Percentiles rank a stretch among this genome's conserved stretches.
phyloP scores from a whole-genome alignment of 495 filamentous ascomycete species.

The Penicillium pulvis region DNA sequence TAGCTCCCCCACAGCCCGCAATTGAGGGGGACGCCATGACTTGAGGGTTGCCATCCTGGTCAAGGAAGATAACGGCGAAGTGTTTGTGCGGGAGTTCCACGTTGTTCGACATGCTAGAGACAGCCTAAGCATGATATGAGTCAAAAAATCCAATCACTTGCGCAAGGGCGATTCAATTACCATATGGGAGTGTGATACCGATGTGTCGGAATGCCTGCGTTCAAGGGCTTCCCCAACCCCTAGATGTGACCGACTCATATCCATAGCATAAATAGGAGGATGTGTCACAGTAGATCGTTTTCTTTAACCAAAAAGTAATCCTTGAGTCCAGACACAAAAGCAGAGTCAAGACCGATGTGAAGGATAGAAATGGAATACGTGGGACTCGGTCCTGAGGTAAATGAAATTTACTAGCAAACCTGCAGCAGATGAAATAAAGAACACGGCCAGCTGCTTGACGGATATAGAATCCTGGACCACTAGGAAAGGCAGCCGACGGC shows the following conservation, averaged over 20 bases:
- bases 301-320: too few species aligned
- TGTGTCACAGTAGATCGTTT: too few species aligned
- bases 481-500: neutral
- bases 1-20: slow-evolving; percentile 34
- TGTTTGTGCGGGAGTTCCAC: slow-evolving; percentile 36
- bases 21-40: slow-evolving; percentile 40
- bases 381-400: neutral
- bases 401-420: neutral
- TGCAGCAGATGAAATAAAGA: neutral
- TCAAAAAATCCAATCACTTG: neutral
- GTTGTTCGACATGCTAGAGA: slow-evolving; percentile 15
- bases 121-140: neutral
- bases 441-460: slow-evolving; percentile 9
- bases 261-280: slow-evolving; percentile 12
- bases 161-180: slow-evolving; percentile 14
- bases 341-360: neutral
- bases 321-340: neutral
- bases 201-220: slow-evolving; percentile 29
- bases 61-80: slow-evolving; percentile 44
- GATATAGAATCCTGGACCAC: slow-evolving; percentile 15
- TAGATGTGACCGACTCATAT: slow-evolving; percentile 18
- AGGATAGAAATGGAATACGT: neutral
- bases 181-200: slow-evolving; percentile 20
- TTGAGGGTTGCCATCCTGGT: slow-evolving; percentile 40
- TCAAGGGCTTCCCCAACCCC: slow-evolving; percentile 20